Evolutionary conservation across 371 early-diverging fungal genomes (phyloP), one percentile per base, ranked within the genome.

Genomic region (Circinella umbellata): DNA sequence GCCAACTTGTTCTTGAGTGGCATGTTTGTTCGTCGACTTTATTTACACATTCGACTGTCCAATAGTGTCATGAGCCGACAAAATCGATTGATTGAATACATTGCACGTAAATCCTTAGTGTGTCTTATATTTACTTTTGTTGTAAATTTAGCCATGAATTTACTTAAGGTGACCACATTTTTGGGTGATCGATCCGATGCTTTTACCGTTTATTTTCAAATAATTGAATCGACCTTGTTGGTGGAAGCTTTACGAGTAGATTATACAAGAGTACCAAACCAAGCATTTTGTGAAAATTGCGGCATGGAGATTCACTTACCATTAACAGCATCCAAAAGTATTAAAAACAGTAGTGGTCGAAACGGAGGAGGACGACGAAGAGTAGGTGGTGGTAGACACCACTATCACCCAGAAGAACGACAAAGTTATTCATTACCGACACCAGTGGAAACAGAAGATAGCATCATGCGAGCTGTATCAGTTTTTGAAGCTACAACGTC

Each of bases 211-310:
- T 84, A 78, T 39, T 79, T 84, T 67, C 75, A 81, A 60, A 54
- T 84, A 15, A 67, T 80, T 36, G 84, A 84, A 69, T 84, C 84
- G 1, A 84, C 84, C 1, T 61, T 84, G 18, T 54, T 84, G 39
- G 84, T 84, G 3, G 82, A 84, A 54, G 84, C 84, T 3, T 73
- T 84, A n/a, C 74, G 84, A 13, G 77, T 80, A 14, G 84, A 84
- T 63, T 63, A 70, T 14, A 69, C 72, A 35, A 46, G 53, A 15
- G 62, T 66, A n/a, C 59, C 69, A 1, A 53, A 57, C 34, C 61
- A 73, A 14, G 57, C 71, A 11, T 74, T 70, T 37, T 80, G 83
- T 47, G 77, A 76, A 62, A 75, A 76, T 37, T 79, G 80, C 39
- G 76, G 76, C 37, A 77, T 73, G 78, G 80, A 76, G 73, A 53